Base-by-base conservation (phyloP, 225 moss, liverwort and hornwort genomes). In the Marchantia polymorpha region DNA sequence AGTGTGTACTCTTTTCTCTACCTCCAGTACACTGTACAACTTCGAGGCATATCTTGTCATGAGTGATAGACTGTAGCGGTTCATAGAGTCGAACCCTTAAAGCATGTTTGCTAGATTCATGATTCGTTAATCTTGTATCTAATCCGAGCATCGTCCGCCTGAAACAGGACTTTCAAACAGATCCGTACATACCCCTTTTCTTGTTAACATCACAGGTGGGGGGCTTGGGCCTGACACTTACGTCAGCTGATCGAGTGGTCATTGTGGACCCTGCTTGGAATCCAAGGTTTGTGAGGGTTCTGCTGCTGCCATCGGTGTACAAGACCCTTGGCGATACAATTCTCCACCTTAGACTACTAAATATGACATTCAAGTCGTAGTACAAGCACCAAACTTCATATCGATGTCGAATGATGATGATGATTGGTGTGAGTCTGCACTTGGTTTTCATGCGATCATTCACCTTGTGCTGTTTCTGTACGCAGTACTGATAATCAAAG, bases 231-330 rank as follows among this genome's bases (percentile, higher is more conserved):
- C 90, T 99, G 16, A 99, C 99, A 8, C 83, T 99, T 29, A 99
- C 99, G 51, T 95, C 92, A 53, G 99, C 99, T 17, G 89, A 99
- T 77, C 90, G 99, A 69, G 99, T 99, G 67, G 90, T 99, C 30
- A 93, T 99, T 64, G 89, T 99, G 66, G 99, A 99, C 79, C 99
- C 99, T 81, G 94, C 94, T 64, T 99, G 99, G 99, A 99, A 99
- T 77, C 99, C 99, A 39, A 99, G 99, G 99, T 91, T 79, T 64
- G 67, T 11, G 39, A 39, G 39, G 55, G 5, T 46, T 47, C 50
- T 8, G 50, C 50, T 11, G n/a, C 54, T n/a, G 52, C 7, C 27
- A 25, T 27, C 26, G 52, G 14, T 54, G 0, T 74, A 6, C 27
- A 25, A 53, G 56, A 27, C 25, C 0, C 52, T 55, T 51, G 20